Evolutionary conservation across 495 filamentous ascomycete species (phyloP).

Genomic region (Xylaria nigripes): DNA sequence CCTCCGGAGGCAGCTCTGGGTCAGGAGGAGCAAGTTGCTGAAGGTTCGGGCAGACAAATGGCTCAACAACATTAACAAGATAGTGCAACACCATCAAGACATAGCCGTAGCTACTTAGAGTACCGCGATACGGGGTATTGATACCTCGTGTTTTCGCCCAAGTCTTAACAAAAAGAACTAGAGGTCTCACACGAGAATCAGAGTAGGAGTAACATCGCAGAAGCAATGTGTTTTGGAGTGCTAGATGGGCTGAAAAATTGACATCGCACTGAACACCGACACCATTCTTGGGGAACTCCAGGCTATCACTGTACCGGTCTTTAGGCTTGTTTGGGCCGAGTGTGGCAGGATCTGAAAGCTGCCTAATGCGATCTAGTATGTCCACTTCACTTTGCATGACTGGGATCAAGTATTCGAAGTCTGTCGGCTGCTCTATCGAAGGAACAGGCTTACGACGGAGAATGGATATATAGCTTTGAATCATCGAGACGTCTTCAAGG

Average conservation of each 20-base stretch:
- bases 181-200: constrained; percentile 61
- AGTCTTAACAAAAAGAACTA: constrained; percentile 74
- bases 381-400: constrained; percentile 10
- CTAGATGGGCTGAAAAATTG: constrained; percentile 73
- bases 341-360: constrained; percentile 33
- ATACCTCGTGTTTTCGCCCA: constrained; percentile 78
- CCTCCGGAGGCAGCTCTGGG: constrained; percentile 30
- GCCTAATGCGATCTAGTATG: constrained; percentile 27
- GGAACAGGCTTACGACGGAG: constrained; percentile 25
- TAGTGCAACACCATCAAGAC: constrained; percentile 93
- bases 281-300: constrained; percentile 63
- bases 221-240: constrained; percentile 68
- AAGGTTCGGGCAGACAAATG: constrained; percentile 73
- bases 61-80: constrained; percentile 65
- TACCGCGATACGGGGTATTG: constrained; percentile 74
- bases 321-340: constrained; percentile 41
- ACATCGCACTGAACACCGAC: constrained; percentile 75
- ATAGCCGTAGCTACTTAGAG: constrained; percentile 77
- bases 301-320: constrained; percentile 43
- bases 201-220: constrained; percentile 68
- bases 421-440: constrained; percentile 3
- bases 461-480: constrained; percentile 36
- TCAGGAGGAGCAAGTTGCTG: constrained; percentile 48
- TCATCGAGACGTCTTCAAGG: constrained; percentile 16
- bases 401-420: constrained; percentile 23